A percentile compares a stretch with the other conserved stretches of the same genome.
Conservation (phyloP, 805 yeast species). For the Naumovozyma dairenensis region DNA sequence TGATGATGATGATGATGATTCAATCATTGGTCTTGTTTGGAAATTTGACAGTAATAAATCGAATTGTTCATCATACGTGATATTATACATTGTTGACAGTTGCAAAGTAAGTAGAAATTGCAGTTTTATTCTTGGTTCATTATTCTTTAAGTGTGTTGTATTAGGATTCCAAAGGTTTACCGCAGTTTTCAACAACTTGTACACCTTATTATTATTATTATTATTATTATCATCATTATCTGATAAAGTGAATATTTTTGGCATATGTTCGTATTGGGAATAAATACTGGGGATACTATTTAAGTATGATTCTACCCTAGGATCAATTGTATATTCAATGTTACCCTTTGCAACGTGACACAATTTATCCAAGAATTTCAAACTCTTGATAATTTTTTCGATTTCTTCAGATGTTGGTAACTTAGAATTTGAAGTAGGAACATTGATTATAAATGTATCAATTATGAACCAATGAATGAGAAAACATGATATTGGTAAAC, state of each 20-base stretch:
- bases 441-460: slow-evolving; percentile 17
- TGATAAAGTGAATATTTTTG: too few species aligned
- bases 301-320: neutral
- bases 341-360: slow-evolving; percentile 11
- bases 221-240: neutral
- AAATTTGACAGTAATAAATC: too few species aligned
- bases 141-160: slow-evolving; percentile 8
- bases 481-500: slow-evolving; percentile 17
- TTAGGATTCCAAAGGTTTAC: slow-evolving; percentile 24
- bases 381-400: slow-evolving; percentile 6
- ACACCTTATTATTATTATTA: too few species aligned
- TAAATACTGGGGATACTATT: too few species aligned
- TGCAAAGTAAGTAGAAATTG: too few species aligned
- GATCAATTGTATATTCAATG: too few species aligned
- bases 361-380: slow-evolving; percentile 16
- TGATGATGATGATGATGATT: too few species aligned
- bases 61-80: too few species aligned
- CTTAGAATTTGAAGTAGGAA: neutral
- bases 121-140: too few species aligned
- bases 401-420: neutral
- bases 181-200: slow-evolving; percentile 16
- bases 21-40: too few species aligned
- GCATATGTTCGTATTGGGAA: too few species aligned
- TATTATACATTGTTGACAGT: too few species aligned
- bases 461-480: slow-evolving; percentile 22